phyloP scores from a whole-genome alignment of 2,329 filamentous ascomycete species.

The Trichoderma lentiforme region DNA sequence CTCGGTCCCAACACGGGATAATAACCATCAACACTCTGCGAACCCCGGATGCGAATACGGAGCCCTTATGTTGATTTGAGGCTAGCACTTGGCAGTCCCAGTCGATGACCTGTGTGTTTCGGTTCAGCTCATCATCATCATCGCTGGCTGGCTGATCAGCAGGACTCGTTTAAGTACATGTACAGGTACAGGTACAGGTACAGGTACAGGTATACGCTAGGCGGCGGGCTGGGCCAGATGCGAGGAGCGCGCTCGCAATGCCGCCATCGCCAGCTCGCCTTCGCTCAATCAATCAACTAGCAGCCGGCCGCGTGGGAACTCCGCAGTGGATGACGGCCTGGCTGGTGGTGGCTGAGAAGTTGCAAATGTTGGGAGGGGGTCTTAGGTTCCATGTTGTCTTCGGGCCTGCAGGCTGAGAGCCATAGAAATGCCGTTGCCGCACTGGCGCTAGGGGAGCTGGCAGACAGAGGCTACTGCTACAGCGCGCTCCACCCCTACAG shows the following conservation, averaged over 20 bases:
- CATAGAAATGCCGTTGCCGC: not conserved
- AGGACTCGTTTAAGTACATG: not conserved
- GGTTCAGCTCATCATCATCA: not conserved
- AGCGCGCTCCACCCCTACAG: conserved; percentile 7
- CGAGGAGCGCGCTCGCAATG: not conserved
- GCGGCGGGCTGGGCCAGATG: not conserved
- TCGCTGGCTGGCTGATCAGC: not conserved
- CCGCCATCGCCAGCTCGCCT: not conserved
- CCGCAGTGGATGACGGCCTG: conserved; percentile 7
- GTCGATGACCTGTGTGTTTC: not conserved
- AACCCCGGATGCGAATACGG: not conserved
- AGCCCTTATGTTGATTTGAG: not conserved
- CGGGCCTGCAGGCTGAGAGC: not conserved
- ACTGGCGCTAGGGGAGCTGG: conserved; percentile 12
- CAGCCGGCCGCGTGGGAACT: not conserved
- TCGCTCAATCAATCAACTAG: not conserved
- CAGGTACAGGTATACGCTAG: not conserved
- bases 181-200: not conserved
- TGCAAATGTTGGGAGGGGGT: not conserved
- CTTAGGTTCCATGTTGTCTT: not conserved
- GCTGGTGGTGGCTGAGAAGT: conserved; percentile 7
- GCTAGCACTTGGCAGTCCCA: not conserved
- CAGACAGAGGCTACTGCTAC: not conserved
- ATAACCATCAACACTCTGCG: not conserved
- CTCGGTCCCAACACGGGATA: not conserved